phyloP scores from a whole-genome alignment of 2,329 filamentous ascomycete species.

The Periconia sp. region DNA sequence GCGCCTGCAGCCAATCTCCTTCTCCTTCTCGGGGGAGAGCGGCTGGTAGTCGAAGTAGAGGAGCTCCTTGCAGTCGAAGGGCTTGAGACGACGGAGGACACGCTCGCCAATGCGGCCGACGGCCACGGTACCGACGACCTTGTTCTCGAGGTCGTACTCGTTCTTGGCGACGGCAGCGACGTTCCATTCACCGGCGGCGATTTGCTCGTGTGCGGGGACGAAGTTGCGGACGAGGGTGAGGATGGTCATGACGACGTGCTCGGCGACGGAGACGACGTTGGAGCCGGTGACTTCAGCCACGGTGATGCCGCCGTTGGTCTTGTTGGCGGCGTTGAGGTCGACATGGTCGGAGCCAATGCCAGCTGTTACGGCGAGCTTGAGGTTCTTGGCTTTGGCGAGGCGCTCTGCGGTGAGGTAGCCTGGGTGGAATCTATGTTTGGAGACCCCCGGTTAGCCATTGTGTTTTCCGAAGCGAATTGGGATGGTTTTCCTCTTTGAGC shows the following conservation, averaged over 20 bases:
- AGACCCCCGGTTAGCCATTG: not conserved
- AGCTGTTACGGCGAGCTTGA: slow-evolving; percentile 95
- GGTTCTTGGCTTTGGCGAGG: slow-evolving; percentile 96
- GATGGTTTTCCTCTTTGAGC: slow-evolving; percentile 7
- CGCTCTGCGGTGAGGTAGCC: slow-evolving; percentile 97
- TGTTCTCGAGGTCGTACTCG: slow-evolving; percentile 95
- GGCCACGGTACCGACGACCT: slow-evolving; percentile 96
- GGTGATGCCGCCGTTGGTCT: slow-evolving; percentile 95
- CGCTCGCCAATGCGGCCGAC: slow-evolving; percentile 98
- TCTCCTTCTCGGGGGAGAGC: slow-evolving; percentile 78
- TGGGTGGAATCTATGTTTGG: slow-evolving; percentile 77
- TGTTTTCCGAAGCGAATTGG: slow-evolving; percentile 9
- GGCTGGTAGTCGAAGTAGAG: slow-evolving; percentile 99
- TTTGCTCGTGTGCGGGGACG: slow-evolving; percentile 93
- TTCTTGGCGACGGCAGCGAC: slow-evolving; percentile 96
- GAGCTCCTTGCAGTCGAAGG: slow-evolving; percentile 99
- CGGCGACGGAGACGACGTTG: slow-evolving; percentile 97
- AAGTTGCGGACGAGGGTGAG: slow-evolving; percentile 96
- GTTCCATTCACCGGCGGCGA: slow-evolving; percentile 87
- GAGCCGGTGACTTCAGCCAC: slow-evolving; percentile 97
- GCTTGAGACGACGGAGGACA: slow-evolving; percentile 91
- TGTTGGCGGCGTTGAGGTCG: slow-evolving; percentile 95
- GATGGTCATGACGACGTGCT: slow-evolving; percentile 99
- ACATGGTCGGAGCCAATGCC: slow-evolving; percentile 99
- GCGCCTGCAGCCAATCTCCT: slow-evolving; percentile 91